phyloP scores from a whole-genome alignment of 164 flowering plant genomes.

The Chimonanthus praecox region DNA sequence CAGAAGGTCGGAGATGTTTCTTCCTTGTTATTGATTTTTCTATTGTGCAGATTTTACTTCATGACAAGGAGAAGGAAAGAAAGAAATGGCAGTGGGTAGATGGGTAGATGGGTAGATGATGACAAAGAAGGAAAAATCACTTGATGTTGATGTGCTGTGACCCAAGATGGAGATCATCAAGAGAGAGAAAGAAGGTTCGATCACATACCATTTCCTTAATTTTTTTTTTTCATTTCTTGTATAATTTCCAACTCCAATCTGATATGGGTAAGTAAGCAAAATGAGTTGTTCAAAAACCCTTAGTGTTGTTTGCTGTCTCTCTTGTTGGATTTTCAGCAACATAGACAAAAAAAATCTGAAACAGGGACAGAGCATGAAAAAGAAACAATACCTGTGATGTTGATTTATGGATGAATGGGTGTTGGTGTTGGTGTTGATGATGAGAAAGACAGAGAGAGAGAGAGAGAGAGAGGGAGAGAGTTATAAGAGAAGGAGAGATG shows the following conservation, averaged over 20 bases:
- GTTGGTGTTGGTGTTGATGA: not conserved
- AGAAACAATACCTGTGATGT: slow-evolving; percentile 2
- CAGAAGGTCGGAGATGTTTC: too few species aligned
- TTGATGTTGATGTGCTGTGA: not conserved
- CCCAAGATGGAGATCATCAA: not conserved
- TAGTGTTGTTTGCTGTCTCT: not conserved
- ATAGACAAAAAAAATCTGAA: not conserved
- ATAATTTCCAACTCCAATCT: not conserved
- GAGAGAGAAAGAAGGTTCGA: not conserved
- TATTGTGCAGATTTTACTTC: too few species aligned
- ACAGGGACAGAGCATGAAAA: not conserved
- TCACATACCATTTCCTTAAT: not conserved
- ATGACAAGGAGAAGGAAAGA: not conserved
- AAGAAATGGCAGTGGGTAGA: not conserved
- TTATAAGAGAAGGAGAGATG: not conserved
- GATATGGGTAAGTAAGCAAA: not conserved
- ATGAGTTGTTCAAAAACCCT: not conserved
- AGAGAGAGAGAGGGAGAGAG: slow-evolving; percentile 9
- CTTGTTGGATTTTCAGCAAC: not conserved
- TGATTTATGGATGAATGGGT: not conserved
- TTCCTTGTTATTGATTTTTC: too few species aligned
- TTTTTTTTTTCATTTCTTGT: not conserved
- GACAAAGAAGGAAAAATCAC: too few species aligned
- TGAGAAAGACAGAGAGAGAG: not conserved
- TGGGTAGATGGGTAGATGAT: not conserved